Evolutionary conservation across 2,329 filamentous ascomycete species (phyloP).

Genomic region (Fonsecaea nubica): DNA sequence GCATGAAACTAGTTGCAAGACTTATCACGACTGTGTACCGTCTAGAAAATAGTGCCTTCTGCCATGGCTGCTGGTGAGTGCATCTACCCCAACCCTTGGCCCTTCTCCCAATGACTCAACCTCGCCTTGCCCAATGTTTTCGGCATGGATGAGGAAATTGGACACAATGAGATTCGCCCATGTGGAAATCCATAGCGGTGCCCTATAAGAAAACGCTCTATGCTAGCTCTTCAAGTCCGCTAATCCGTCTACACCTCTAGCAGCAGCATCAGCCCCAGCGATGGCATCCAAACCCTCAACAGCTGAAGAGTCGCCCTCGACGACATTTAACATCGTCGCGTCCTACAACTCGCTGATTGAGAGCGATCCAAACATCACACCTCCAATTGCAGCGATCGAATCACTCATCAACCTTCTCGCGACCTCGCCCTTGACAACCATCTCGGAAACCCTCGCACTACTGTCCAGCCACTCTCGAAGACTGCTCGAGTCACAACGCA

Average conservation of each 20-base stretch:
- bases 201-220: not conserved
- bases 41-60: not conserved
- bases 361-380: conserved; percentile 83
- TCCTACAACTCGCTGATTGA: conserved; percentile 69
- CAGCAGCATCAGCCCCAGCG: conserved; percentile 24
- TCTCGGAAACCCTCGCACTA: conserved; percentile 90
- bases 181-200: not conserved
- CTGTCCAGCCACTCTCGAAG: conserved; percentile 77
- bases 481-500: conserved; percentile 79
- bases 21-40: not conserved
- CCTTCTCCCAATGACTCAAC: conserved; percentile 16
- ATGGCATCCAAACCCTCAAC: conserved; percentile 19
- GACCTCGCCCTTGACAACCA: conserved; percentile 79
- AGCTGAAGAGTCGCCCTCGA: conserved; percentile 26
- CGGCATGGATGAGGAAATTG: not conserved
- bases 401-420: conserved; percentile 86
- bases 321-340: conserved; percentile 61
- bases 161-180: not conserved
- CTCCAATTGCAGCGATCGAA: conserved; percentile 94
- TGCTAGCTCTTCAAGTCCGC: not conserved
- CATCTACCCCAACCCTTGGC: not conserved
- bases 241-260: conserved; percentile 6
- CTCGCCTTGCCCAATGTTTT: not conserved
- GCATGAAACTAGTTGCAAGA: not conserved
- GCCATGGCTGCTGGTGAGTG: conserved; percentile 20